Evolutionary conservation across 2,329 filamentous ascomycete species (phyloP).

Genomic region (Dissoconium aciculare): DNA sequence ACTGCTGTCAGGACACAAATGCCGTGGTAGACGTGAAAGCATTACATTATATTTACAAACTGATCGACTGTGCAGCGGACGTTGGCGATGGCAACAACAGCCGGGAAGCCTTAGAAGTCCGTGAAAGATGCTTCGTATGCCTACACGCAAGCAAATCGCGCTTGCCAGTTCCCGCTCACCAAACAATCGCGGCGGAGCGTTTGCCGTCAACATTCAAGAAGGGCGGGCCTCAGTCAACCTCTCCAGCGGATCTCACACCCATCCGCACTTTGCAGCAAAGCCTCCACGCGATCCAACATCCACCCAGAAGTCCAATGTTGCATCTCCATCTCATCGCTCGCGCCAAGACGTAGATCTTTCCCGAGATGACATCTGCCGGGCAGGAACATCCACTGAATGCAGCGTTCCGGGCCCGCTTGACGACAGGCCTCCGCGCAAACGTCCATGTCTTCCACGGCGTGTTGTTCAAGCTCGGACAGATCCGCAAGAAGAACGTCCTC

Average conservation of each 20-base stretch:
- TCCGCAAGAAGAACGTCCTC: conserved; percentile 13
- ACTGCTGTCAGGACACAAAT: no score
- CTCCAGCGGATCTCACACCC: conserved; percentile 15
- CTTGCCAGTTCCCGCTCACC: no score
- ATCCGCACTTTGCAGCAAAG: conserved; percentile 13
- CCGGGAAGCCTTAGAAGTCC: no score
- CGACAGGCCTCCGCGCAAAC: conserved; percentile 20
- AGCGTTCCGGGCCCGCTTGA: conserved; percentile 12
- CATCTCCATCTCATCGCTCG: conserved; percentile 17
- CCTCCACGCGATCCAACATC: conserved; percentile 16
- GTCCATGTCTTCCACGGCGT: conserved; percentile 15
- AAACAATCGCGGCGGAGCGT: no score
- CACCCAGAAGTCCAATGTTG: conserved; percentile 22
- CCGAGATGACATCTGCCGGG: conserved; percentile 22
- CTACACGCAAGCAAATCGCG: no score
- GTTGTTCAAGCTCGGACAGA: conserved; percentile 16
- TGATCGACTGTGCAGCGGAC: no score
- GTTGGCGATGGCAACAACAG: no score
- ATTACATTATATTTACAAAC: no score
- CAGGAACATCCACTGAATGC: conserved; percentile 24
- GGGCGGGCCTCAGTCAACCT: no score
- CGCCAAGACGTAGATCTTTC: conserved; percentile 20
- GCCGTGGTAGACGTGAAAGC: no score
- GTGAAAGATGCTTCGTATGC: no score
- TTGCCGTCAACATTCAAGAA: no score